Conservation (phyloP, 805 yeast genomes). For the Wickerhamiella siamensis region DNA sequence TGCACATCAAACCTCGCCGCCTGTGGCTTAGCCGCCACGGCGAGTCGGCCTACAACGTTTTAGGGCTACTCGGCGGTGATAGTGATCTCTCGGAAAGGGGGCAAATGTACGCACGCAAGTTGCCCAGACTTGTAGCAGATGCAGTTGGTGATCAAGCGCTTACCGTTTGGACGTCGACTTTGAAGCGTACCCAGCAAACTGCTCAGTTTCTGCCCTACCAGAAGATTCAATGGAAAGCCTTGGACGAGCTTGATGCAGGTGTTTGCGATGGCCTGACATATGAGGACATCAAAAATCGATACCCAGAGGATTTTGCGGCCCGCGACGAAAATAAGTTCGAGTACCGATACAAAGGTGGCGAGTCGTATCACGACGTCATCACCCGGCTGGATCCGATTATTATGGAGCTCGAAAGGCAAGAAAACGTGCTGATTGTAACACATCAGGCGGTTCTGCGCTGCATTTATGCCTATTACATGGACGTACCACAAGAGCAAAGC, state of each 20-base stretch:
- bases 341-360: slow-evolving; percentile 94
- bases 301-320: slow-evolving; percentile 91
- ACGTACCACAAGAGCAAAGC: slow-evolving; percentile 90
- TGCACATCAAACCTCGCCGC: slow-evolving; percentile 81
- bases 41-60: slow-evolving; percentile 79
- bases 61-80: slow-evolving; percentile 94
- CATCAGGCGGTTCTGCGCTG: slow-evolving; percentile 97
- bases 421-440: slow-evolving; percentile 85
- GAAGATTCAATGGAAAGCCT: slow-evolving; percentile 86
- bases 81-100: slow-evolving; percentile 77
- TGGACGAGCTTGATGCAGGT: slow-evolving; percentile 95
- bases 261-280: slow-evolving; percentile 95
- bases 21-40: slow-evolving; percentile 96
- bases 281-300: slow-evolving; percentile 70
- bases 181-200: slow-evolving; percentile 84
- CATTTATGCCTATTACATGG: slow-evolving; percentile 95
- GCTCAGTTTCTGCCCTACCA: slow-evolving; percentile 69
- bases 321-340: slow-evolving; percentile 93
- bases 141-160: slow-evolving; percentile 41
- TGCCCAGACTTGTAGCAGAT: slow-evolving; percentile 60
- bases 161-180: slow-evolving; percentile 92
- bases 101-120: slow-evolving; percentile 60
- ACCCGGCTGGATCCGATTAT: slow-evolving; percentile 91
- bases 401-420: slow-evolving; percentile 96
- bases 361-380: slow-evolving; percentile 89